Conservation (phyloP, 495 filamentous ascomycete genomes). For the Aspergillus egyptiacus region DNA sequence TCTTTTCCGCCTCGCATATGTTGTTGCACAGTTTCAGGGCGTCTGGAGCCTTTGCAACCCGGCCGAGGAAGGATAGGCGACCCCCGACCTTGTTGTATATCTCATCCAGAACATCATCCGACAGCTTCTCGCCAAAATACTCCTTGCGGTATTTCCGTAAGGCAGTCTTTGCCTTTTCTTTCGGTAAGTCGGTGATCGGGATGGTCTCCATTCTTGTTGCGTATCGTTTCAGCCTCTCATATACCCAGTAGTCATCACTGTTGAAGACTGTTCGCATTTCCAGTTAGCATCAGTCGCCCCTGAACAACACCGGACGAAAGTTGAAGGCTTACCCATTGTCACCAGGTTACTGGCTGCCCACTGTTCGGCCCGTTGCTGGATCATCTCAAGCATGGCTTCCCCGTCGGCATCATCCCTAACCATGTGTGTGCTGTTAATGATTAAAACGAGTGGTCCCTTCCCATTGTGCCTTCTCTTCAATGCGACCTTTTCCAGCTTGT, state of each 20-base stretch:
- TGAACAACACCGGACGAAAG: neutral
- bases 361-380: constrained; percentile 91
- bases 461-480: constrained; percentile 55
- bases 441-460: constrained; percentile 66
- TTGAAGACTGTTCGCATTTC: constrained; percentile 58
- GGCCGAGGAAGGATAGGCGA: constrained; percentile 75
- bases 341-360: constrained; percentile 89
- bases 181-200: constrained; percentile 73
- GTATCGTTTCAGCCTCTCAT: constrained; percentile 84
- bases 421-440: constrained; percentile 87
- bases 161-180: constrained; percentile 65
- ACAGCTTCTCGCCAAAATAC: constrained; percentile 56
- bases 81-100: constrained; percentile 84
- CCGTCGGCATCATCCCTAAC: constrained; percentile 88
- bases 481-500: constrained; percentile 96
- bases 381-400: constrained; percentile 82
- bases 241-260: constrained; percentile 96
- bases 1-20: constrained; percentile 78
- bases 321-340: constrained; percentile 51
- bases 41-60: constrained; percentile 73
- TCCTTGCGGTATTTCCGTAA: constrained; percentile 67
- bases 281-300: neutral
- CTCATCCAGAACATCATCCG: constrained; percentile 54
- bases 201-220: constrained; percentile 90
- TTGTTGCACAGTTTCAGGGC: constrained; percentile 71